Evolutionary conservation across 2,329 filamentous ascomycete genomes (phyloP).

Genomic region (Neofusicoccum sp.): DNA sequence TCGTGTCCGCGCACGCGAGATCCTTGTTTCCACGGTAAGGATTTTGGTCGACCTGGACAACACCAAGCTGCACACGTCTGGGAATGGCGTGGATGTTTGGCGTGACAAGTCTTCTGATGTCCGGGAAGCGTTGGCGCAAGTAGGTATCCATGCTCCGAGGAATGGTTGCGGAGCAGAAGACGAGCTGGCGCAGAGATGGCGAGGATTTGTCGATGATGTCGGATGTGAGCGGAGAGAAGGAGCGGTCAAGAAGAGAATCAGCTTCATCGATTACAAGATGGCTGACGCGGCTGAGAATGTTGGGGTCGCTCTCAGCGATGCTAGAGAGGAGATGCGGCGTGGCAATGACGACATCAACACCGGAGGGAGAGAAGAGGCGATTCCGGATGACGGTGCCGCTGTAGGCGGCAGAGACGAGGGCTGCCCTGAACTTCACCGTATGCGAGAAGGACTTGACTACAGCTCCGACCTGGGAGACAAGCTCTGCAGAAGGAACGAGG

Average conservation of each 20-base stretch:
- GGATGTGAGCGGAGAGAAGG: conserved; percentile 82
- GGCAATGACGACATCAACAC: conserved; percentile 82
- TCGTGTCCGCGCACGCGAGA: conserved; percentile 90
- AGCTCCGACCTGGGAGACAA: conserved; percentile 82
- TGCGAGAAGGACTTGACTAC: conserved; percentile 85
- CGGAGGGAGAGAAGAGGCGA: conserved; percentile 76
- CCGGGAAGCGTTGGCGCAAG: conserved; percentile 78
- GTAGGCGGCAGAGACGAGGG: conserved; percentile 77
- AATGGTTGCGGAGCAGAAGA: conserved; percentile 96
- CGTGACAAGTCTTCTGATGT: conserved; percentile 84
- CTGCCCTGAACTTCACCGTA: conserved; percentile 81
- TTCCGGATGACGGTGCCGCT: conserved; percentile 79
- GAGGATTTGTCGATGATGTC: conserved; percentile 79
- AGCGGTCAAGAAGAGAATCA: conserved; percentile 91
- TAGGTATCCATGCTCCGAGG: conserved; percentile 85
- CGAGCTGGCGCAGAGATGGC: conserved; percentile 80
- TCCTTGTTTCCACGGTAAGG: conserved; percentile 92
- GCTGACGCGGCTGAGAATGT: conserved; percentile 86
- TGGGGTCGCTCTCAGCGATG: conserved; percentile 86
- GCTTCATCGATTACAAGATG: conserved; percentile 94
- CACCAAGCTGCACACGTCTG: conserved; percentile 87
- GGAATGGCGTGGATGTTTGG: conserved; percentile 97
- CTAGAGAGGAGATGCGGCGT: conserved; percentile 89
- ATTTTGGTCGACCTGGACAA: conserved; percentile 89
- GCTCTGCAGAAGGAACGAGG: conserved; percentile 87